Base-by-base conservation (phyloP, 208 protist genomes). In the Trypanosoma grayi region DNA sequence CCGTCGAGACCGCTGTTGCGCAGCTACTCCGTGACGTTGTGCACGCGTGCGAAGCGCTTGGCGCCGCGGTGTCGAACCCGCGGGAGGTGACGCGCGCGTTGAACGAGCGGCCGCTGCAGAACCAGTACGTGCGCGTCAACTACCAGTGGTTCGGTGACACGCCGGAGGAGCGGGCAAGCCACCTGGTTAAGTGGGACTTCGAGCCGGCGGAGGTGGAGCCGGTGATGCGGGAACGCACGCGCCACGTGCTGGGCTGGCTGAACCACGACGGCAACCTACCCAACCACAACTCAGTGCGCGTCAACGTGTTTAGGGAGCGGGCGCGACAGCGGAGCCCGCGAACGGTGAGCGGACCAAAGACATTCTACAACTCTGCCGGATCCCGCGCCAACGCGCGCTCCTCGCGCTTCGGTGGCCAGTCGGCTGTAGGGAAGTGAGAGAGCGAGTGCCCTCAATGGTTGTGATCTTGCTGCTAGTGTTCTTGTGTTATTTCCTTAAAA, bases 121-220 rank as follows among this genome's bases (percentile, higher is more conserved):
- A 96, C 53, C 78, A 87, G 60, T 96, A 93, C 74, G 70, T 96
- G 22, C 85, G 86, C 16, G 74, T 96, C 30, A 77, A 96, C 70
- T 96, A 96, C 63, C 90, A 96, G 79, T 96, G 90, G 90, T 92
- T 81, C 63, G 90, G 90, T 57, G 90, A 96, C 61, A 93, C 90
- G 4, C 82, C 85, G 4, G 86, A 92, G 60, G 84, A 96, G 77
- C 84, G 90, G 43, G 77, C 78, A 70, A 81, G 73, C 39, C 90
- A 96, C 63, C 63, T 92, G 24, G 83, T 93, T 40, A 69, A 84
- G 53, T 96, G 70, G 97, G 85, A 92, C 73, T 92, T 85, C 59
- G 88, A 92, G 4, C 75, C 83, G 9, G 66, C 50, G 24, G 59
- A 66, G 24, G 79, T 87, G 31, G 72, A 50, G 36, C 88, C 88